These are phyloP conservation scores for Fusarium sublunatum DNA, from an alignment of 2,329 filamentous ascomycete species.

Conservation along the genomic window DNA sequence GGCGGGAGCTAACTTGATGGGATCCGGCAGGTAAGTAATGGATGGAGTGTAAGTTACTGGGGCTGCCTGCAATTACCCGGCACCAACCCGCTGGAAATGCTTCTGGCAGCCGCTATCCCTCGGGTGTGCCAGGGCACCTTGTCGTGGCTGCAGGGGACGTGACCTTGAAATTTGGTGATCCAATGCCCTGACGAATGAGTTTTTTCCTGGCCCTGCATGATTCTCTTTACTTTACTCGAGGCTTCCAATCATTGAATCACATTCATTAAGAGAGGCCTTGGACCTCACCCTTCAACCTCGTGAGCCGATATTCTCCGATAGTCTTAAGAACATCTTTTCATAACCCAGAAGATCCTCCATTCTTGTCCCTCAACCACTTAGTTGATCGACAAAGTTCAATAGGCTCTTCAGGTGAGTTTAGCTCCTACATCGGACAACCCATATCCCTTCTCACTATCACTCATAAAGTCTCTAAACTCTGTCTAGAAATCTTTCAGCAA, in stretches of 20 bases:
- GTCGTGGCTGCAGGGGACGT: conserved; percentile 28
- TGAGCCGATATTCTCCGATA: conserved; percentile 22
- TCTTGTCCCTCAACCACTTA: conserved; percentile 9
- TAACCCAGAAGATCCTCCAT: neutral
- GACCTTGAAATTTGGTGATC: conserved; percentile 2
- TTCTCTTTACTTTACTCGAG: conserved; percentile 6
- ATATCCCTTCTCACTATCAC: conserved; percentile 28
- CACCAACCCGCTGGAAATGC: conserved; percentile 32
- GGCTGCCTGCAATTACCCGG: neutral
- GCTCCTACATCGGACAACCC: conserved; percentile 32
- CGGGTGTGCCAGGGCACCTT: conserved; percentile 5
- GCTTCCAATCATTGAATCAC: conserved; percentile 32
- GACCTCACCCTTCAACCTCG: conserved; percentile 5
- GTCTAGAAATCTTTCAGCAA: conserved; percentile 14
- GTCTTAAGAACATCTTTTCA: neutral
- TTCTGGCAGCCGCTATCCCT: conserved; percentile 2
- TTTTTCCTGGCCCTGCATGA: conserved; percentile 24
- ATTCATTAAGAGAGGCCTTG: conserved; percentile 6
- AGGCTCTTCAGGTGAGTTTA: conserved; percentile 28
- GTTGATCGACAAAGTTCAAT: conserved; percentile 12
- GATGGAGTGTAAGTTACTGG: neutral
- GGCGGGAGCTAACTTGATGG: conserved; percentile 25
- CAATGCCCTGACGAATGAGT: conserved; percentile 10
- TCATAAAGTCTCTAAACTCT: conserved; percentile 21
- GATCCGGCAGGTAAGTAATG: conserved; percentile 20